Evolutionary conservation across 257 asterid species (phyloP).

Genomic region (Leptodermis oblonga): DNA sequence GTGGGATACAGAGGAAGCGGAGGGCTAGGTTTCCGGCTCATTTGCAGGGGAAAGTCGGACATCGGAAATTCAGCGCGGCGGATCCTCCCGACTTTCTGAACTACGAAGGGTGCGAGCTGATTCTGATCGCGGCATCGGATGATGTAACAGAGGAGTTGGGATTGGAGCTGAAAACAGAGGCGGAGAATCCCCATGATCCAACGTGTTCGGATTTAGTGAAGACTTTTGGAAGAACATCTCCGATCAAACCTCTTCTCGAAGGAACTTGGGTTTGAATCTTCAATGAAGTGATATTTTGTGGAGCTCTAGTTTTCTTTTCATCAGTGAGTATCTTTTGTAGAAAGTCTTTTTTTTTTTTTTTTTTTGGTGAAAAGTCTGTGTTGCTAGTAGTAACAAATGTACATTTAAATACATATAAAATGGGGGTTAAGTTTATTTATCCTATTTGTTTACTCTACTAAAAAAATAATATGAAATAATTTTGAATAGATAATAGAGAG

Average conservation of each 20-base stretch:
- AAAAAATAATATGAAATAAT: too few relatives aligned
- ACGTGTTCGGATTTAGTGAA: conserved; percentile 52
- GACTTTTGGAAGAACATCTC: conserved; percentile 40
- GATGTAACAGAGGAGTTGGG: conserved; percentile 66
- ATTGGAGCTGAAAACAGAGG: conserved; percentile 42
- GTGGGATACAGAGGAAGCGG: conserved; percentile 53
- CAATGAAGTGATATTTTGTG: too few relatives aligned
- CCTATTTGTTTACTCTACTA: too few relatives aligned
- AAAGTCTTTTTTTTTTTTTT: too few relatives aligned
- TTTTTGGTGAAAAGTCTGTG: too few relatives aligned
- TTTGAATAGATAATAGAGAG: too few relatives aligned
- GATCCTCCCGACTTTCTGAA: conserved; percentile 73
- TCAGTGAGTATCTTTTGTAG: too few relatives aligned
- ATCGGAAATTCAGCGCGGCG: conserved; percentile 34
- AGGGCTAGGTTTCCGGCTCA: conserved; percentile 54
- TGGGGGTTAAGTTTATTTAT: too few relatives aligned
- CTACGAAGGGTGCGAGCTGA: conserved; percentile 77
- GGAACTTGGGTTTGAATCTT: conserved; percentile 48
- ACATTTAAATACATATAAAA: too few relatives aligned
- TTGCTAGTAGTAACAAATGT: too few relatives aligned
- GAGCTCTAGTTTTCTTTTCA: too few relatives aligned
- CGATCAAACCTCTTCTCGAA: conserved; percentile 46
- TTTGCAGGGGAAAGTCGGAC: conserved; percentile 54
- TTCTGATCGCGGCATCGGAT: conserved; percentile 66
- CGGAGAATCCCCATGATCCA: conserved; percentile 29